phyloP scores from a whole-genome alignment of 2,329 filamentous ascomycete species.

The Metarhizium robertsii region DNA sequence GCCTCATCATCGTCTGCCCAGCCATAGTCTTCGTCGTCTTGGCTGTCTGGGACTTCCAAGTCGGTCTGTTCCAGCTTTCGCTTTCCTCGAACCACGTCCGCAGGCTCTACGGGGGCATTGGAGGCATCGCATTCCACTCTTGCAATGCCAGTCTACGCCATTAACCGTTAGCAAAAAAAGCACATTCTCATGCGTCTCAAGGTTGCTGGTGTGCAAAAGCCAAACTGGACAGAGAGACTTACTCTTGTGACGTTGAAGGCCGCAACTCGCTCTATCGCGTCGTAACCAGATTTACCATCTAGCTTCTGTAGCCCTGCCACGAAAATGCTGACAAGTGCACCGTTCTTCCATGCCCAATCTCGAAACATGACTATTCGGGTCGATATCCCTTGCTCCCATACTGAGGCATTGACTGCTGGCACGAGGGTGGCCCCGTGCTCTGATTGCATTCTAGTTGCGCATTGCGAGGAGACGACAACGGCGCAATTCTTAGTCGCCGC shows the following conservation, averaged over 20 bases:
- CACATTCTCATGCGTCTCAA: slow-evolving; percentile 13
- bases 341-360: slow-evolving; percentile 55
- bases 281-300: slow-evolving; percentile 38
- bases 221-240: slow-evolving; percentile 12
- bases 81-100: slow-evolving; percentile 40
- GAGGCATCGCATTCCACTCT: slow-evolving; percentile 29
- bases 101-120: slow-evolving; percentile 21
- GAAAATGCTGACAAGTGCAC: slow-evolving; percentile 38
- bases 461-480: slow-evolving; percentile 68
- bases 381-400: slow-evolving; percentile 73
- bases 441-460: slow-evolving; percentile 68
- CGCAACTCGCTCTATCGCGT: slow-evolving; percentile 32
- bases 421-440: slow-evolving; percentile 59
- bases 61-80: slow-evolving; percentile 53
- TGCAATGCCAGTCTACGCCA: slow-evolving; percentile 31
- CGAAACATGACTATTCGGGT: slow-evolving; percentile 70
- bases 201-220: slow-evolving; percentile 8
- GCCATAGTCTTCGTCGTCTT: slow-evolving; percentile 62
- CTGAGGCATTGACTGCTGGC: slow-evolving; percentile 62
- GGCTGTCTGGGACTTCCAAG: slow-evolving; percentile 51
- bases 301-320: slow-evolving; percentile 58
- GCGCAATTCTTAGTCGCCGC: slow-evolving; percentile 65
- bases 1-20: slow-evolving; percentile 61
- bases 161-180: background rate
- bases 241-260: slow-evolving; percentile 42